Percentiles rank a stretch among this genome's conserved stretches.
Conservation (phyloP, 2,329 filamentous ascomycete genomes). For the Tricladium varicosporioides region DNA sequence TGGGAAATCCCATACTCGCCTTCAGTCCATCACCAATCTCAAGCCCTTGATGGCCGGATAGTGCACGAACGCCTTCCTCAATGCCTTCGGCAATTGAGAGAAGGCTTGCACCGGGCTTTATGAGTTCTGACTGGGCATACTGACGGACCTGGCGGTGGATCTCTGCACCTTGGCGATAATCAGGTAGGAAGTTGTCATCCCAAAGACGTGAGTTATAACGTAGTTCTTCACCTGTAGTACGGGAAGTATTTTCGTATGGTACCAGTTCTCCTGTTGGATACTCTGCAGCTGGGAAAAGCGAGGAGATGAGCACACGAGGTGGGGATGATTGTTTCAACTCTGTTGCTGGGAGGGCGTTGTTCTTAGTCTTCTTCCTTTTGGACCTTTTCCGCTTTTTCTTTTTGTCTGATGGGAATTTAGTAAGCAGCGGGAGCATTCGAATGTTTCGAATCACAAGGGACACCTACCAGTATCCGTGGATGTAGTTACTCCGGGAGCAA, state of each 20-base stretch:
- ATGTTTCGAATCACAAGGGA: neutral
- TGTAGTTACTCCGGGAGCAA: slow-evolving; percentile 12
- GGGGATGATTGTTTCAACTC: slow-evolving; percentile 68
- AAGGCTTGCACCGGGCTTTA: slow-evolving; percentile 76
- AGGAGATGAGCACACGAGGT: slow-evolving; percentile 69
- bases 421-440: neutral
- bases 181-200: slow-evolving; percentile 73
- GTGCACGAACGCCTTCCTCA: slow-evolving; percentile 73
- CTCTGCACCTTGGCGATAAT: slow-evolving; percentile 81
- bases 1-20: slow-evolving; percentile 84
- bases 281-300: slow-evolving; percentile 67
- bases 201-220: slow-evolving; percentile 72
- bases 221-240: slow-evolving; percentile 76
- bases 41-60: slow-evolving; percentile 74
- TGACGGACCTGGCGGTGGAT: slow-evolving; percentile 85
- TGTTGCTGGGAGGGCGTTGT: slow-evolving; percentile 68
- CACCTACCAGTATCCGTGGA: slow-evolving; percentile 15
- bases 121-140: slow-evolving; percentile 70
- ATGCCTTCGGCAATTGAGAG: slow-evolving; percentile 83
- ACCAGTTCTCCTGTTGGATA: slow-evolving; percentile 78
- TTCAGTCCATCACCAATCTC: slow-evolving; percentile 74
- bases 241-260: slow-evolving; percentile 77
- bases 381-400: slow-evolving; percentile 69
- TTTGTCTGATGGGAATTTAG: slow-evolving; percentile 24
- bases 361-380: slow-evolving; percentile 73